phyloP scores from a whole-genome alignment of 768 basidiomycete genomes.

The Suillus lakei region DNA sequence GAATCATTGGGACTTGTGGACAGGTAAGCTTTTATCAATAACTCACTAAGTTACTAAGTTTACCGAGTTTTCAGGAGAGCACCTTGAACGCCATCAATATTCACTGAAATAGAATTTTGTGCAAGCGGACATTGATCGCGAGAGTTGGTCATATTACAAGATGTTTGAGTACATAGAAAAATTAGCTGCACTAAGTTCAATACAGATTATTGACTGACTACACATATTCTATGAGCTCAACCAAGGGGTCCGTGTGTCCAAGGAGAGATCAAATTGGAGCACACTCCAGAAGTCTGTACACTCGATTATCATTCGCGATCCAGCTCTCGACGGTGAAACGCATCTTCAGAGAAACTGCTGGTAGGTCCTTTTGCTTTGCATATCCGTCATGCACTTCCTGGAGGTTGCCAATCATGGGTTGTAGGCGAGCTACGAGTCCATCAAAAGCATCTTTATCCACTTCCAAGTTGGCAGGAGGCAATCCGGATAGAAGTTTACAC shows the following conservation, averaged over 20 bases:
- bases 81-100: no score
- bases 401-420: slow-evolving; percentile 53
- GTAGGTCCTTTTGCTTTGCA: slow-evolving; percentile 23
- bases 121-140: not conserved
- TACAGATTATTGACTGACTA: not conserved
- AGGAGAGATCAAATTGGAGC: slow-evolving; percentile 8
- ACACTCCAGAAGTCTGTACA: slow-evolving; percentile 31
- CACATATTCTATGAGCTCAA: not conserved
- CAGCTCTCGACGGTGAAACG: slow-evolving; percentile 37
- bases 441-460: slow-evolving; percentile 43
- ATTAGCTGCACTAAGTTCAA: not conserved
- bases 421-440: slow-evolving; percentile 45
- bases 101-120: no score
- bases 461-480: slow-evolving; percentile 43
- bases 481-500: slow-evolving; percentile 1
- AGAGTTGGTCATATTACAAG: not conserved
- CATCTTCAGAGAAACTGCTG: slow-evolving; percentile 30
- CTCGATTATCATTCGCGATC: slow-evolving; percentile 22
- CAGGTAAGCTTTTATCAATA: no score
- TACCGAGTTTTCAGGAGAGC: no score
- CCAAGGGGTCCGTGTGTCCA: not conserved
- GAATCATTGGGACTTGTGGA: no score
- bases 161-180: not conserved
- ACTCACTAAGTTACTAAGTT: no score
- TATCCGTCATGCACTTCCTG: slow-evolving; percentile 42